Evolutionary conservation across 2,329 filamentous ascomycete species (phyloP).

Genomic region (Graphium sp.): DNA sequence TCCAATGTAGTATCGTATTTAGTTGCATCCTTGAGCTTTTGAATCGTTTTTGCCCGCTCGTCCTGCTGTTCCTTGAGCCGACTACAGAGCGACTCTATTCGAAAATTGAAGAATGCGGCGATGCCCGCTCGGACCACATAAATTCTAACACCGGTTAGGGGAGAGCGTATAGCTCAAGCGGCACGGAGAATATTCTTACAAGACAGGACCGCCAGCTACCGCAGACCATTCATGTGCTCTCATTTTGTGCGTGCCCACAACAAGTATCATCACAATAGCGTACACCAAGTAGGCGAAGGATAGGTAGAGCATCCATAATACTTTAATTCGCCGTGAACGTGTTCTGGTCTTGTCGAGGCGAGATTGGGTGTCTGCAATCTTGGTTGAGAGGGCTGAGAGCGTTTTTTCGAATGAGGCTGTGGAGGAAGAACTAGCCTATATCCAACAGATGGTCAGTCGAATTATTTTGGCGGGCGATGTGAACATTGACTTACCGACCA

Average conservation of each 20-base stretch:
- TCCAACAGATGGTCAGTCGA: not conserved
- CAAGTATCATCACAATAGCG: conserved; percentile 63
- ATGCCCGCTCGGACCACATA: conserved; percentile 53
- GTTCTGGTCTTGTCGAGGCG: conserved; percentile 59
- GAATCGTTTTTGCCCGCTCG: conserved; percentile 74
- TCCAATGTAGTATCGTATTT: conserved; percentile 93
- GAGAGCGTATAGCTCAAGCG: not conserved
- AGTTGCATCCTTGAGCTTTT: conserved; percentile 86
- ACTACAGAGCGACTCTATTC: conserved; percentile 50
- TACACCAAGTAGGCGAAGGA: conserved; percentile 83
- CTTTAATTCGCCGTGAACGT: conserved; percentile 60
- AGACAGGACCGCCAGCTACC: conserved; percentile 58
- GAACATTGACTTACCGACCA: conserved; percentile 49
- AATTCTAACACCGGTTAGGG: conserved; percentile 37
- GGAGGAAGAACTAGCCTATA: conserved; percentile 35
- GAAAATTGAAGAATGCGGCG: conserved; percentile 62
- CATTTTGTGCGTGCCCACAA: conserved; percentile 72
- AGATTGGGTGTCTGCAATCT: conserved; percentile 61
- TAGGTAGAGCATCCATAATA: conserved; percentile 80
- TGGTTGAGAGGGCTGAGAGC: conserved; percentile 63
- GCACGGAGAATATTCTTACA: conserved; percentile 31
- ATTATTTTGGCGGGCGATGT: not conserved
- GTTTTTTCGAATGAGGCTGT: conserved; percentile 88
- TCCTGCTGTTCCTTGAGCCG: conserved; percentile 60
- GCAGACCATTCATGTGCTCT: conserved; percentile 61